Evolutionary conservation across 169 alveolate species (phyloP).

Genomic region (Cryptosporidium baileyi): DNA sequence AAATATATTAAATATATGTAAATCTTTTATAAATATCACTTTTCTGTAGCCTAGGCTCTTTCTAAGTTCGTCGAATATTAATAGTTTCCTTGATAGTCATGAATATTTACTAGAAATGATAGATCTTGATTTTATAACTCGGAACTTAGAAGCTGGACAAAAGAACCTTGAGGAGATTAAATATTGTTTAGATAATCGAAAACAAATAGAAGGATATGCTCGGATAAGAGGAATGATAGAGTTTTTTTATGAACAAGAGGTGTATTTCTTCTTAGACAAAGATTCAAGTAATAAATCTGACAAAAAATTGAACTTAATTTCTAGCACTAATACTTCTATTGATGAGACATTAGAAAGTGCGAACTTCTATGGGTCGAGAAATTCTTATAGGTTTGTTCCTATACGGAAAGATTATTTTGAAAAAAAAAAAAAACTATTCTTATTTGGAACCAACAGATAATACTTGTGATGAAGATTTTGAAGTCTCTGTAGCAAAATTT

Average conservation of each 20-base stretch:
- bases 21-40: no score
- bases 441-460: background rate
- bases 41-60: no score
- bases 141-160: background rate
- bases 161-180: background rate
- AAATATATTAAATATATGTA: no score
- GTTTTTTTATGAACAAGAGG: conserved; percentile 30
- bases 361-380: conserved; percentile 26
- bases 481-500: background rate
- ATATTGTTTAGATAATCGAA: background rate
- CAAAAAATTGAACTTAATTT: no score
- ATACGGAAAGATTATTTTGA: background rate
- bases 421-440: no score
- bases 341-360: background rate
- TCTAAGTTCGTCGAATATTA: no score
- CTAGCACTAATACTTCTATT: no score
- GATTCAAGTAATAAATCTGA: no score
- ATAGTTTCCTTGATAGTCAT: no score
- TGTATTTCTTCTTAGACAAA: background rate
- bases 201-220: background rate
- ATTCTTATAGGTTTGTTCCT: conserved; percentile 13
- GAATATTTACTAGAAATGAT: no score
- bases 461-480: background rate
- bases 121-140: no score
- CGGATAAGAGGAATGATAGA: conserved; percentile 39